Base-by-base conservation (phyloP, 2,329 filamentous ascomycete species). In the Coniella lustricola region DNA sequence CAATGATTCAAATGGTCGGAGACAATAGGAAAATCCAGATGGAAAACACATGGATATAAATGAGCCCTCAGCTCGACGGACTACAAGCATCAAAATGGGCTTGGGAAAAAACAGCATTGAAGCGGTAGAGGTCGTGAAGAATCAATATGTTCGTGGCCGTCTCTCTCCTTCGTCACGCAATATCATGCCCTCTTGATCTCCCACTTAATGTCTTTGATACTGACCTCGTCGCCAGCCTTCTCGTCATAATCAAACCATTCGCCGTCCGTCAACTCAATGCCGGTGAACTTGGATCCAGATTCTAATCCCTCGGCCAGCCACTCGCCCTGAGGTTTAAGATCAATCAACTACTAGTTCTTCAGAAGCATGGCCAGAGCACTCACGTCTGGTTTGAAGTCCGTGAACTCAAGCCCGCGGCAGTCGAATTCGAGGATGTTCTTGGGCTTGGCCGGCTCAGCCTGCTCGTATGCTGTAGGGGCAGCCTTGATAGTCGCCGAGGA, bases 231-330 rank as follows among this genome's bases (percentile, higher is more conserved):
- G 1, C 84, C 77, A 0, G 87, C 78, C 72, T 97, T 96, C 69
- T 97, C 90, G 58, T 97, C 90, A 60, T 97, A 98, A 59, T 97
- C 91, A 66, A 86, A 98, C 93, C 93, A 98, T 60, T 98, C 93
- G 21, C 87, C 91, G 22, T 98, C 93, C 0, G 74, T 73, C 48
- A 98, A 69, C 57, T 97, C 90, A 46, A 97, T 86, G 4, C 70
- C 81, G 0, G 80, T 75, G 61, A 98, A 98, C 59, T 88, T 87
- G 35, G 87, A 93, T 9, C 75, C 76, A 0, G 89, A 90, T 16
- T 96, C 90, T 14, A 77, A 52, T 3, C 90, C 93, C 40, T 86
- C 88, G 0, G 85, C 90, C 49, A 91, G 73, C 87, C 90, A 98
- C 42, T 95, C 87, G 12, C 93, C 93, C 85, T 95, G 14, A 29